Conservation (phyloP, 2,329 filamentous ascomycete species). For the Periglandula ipomoeae region DNA sequence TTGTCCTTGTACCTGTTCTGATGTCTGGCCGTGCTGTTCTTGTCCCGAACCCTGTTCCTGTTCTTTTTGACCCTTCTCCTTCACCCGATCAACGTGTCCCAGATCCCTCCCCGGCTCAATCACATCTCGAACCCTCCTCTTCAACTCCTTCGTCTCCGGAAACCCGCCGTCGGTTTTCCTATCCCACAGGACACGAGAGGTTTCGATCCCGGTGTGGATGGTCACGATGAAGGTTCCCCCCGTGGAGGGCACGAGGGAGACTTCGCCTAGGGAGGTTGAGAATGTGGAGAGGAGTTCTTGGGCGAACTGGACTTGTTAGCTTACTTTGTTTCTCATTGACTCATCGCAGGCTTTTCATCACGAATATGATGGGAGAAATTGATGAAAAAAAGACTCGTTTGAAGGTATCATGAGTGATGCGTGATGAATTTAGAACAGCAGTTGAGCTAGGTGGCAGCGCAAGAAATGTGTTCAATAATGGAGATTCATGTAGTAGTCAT, state of each 20-base stretch:
- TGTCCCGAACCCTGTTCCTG: not conserved
- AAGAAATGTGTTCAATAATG: too few species aligned
- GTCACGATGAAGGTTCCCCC: constrained; percentile 76
- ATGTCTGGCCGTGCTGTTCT: not conserved
- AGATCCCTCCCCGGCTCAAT: constrained; percentile 70
- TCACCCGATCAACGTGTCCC: constrained; percentile 64
- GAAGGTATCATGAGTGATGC: too few species aligned
- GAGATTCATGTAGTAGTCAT: too few species aligned
- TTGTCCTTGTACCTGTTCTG: too few species aligned
- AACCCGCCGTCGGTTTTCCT: constrained; percentile 81
- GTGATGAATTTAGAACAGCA: too few species aligned
- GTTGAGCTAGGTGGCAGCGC: too few species aligned
- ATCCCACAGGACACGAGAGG: constrained; percentile 64
- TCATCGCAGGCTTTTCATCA: too few species aligned
- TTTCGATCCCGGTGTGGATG: constrained; percentile 32
- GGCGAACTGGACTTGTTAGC: constrained; percentile 53
- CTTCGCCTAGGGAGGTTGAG: constrained; percentile 70
- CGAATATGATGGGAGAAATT: too few species aligned
- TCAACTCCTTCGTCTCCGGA: constrained; percentile 86
- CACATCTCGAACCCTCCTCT: constrained; percentile 72
- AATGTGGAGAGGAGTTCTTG: constrained; percentile 96
- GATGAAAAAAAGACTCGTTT: too few species aligned
- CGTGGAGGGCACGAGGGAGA: constrained; percentile 75
- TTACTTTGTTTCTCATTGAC: too few species aligned
- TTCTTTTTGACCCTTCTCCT: not conserved